Evolutionary conservation across 345 rosid species (phyloP).

Genomic region (Conringia planisiliqua): DNA sequence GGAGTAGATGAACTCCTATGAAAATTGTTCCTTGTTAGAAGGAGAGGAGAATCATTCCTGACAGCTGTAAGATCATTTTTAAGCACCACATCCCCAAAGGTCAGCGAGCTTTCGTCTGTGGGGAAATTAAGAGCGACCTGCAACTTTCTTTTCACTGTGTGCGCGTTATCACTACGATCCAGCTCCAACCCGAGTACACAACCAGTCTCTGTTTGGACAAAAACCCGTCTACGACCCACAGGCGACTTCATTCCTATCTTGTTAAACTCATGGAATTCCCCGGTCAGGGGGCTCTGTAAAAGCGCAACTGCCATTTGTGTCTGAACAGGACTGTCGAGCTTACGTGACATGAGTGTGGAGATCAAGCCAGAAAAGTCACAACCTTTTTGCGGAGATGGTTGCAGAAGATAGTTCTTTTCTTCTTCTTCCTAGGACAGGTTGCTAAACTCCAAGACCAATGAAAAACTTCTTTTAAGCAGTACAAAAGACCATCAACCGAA

Average conservation of each 20-base stretch:
- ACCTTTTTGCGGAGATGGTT: conserved; percentile 33
- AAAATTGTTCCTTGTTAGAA: conserved; percentile 61
- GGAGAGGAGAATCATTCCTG: conserved; percentile 71
- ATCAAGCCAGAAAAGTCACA: conserved; percentile 11
- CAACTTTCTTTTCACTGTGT: conserved; percentile 80
- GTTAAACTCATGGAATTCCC: conserved; percentile 53
- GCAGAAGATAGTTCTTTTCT: conserved; percentile 42
- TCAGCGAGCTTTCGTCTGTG: conserved; percentile 63
- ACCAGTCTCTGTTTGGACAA: conserved; percentile 85
- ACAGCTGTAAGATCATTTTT: conserved; percentile 77
- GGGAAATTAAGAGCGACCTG: conserved; percentile 74
- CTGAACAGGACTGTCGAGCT: conserved; percentile 81
- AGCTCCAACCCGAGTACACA: conserved; percentile 81
- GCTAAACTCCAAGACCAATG: conserved; percentile 37
- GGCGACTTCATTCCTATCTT: conserved; percentile 49
- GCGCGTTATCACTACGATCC: conserved; percentile 74
- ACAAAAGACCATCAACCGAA: conserved; percentile 40
- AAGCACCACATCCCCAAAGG: conserved; percentile 77
- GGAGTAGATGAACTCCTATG: conserved; percentile 83
- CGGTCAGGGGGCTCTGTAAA: conserved; percentile 57
- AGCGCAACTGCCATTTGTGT: conserved; percentile 84
- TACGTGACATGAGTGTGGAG: conserved; percentile 64
- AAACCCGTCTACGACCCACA: conserved; percentile 70
- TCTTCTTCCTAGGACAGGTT: conserved; percentile 25
- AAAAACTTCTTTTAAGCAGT: not conserved